Conservation (phyloP, 169 alveolate species). For the Eimeria acervulina region DNA sequence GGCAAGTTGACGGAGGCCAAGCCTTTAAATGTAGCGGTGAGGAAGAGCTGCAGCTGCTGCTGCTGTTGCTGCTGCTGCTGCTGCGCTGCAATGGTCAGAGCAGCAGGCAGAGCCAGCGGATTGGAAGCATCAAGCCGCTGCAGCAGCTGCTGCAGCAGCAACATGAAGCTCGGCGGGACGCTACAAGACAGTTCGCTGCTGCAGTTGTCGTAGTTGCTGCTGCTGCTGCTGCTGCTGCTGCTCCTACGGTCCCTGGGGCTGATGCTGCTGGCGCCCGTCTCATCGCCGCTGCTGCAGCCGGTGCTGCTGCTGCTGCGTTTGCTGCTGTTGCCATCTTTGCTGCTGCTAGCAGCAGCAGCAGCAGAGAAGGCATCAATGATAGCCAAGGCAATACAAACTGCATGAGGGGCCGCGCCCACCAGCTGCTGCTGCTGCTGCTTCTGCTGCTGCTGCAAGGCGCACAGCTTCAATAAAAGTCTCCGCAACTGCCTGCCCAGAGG, state of each 20-base stretch:
- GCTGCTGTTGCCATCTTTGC: neutral
- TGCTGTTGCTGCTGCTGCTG: slow-evolving; percentile 66
- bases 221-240: slow-evolving; percentile 53
- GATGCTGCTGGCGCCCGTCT: neutral
- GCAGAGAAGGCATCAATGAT: slow-evolving; percentile 24
- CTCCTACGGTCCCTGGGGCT: neutral
- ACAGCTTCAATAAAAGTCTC: slow-evolving; percentile 19
- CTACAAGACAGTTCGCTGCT: neutral
- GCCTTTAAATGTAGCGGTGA: slow-evolving; percentile 23
- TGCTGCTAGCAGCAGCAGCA: slow-evolving; percentile 46
- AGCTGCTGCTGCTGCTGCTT: slow-evolving; percentile 53
- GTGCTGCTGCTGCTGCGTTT: neutral
- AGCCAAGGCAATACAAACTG: slow-evolving; percentile 40
- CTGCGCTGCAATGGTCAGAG: slow-evolving; percentile 41
- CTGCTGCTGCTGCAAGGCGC: slow-evolving; percentile 41
- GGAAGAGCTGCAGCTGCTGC: slow-evolving; percentile 8
- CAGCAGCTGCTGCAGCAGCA: slow-evolving; percentile 63
- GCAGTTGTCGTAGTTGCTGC: neutral
- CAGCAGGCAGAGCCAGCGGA: slow-evolving; percentile 61
- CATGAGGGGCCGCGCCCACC: slow-evolving; percentile 26
- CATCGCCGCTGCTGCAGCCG: neutral
- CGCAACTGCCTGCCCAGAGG: slow-evolving; percentile 16
- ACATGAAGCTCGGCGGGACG: neutral
- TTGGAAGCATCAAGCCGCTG: slow-evolving; percentile 22
- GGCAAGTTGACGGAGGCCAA: slow-evolving; percentile 17